Evolutionary conservation across 129 eudicot species (phyloP), one percentile per base, ranked within the genome.

Genomic region (Heracleum sosnowskyi): DNA sequence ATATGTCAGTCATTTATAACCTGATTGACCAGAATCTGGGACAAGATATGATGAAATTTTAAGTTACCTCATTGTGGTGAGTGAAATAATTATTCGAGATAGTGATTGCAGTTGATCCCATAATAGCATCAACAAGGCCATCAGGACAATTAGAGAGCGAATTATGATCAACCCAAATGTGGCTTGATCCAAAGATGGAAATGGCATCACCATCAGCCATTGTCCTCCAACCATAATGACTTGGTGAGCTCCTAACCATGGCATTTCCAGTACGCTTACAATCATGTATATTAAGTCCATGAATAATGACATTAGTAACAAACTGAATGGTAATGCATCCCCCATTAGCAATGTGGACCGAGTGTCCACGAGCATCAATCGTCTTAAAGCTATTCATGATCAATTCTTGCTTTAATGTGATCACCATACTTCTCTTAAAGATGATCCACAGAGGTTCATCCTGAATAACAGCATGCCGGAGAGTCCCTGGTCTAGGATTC

Each of bases 401-500:
- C 17, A 85, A 79, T 35, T 93, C 98, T 76, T 93, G 91, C 79
- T 93, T 93, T 1, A 93, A 79, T 4, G 90, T 89, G 33, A 93
- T 93, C 16, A 87, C 92, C 98, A 93, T 93, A 79, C 86, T 89
- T n/a, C 97, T 75, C 79, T 89, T 86, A 83, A 93, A 93, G 41
- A 93, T 82, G 77, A 93, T 91, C 98, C 98, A 93, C 1, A 93
- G 81, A 26, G 98, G 98, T 34, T 78, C 81, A 76, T 93, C 97
- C 79, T 93, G 98, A 76, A 93, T 93, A 37, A 80, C 98, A 2
- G 92, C 98, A 46, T 91, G 87, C 3, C 98, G 83, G 22, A 93
- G 88, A 5, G 98, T 93, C 11, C 98, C 98, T 0, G 98, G 98
- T 31, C 88, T 84, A 57, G 98, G 98, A 78, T 89, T 84, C 1